Evolutionary conservation across 176 grass and related monocot species (phyloP).

Genomic region (Puya raimondii): DNA sequence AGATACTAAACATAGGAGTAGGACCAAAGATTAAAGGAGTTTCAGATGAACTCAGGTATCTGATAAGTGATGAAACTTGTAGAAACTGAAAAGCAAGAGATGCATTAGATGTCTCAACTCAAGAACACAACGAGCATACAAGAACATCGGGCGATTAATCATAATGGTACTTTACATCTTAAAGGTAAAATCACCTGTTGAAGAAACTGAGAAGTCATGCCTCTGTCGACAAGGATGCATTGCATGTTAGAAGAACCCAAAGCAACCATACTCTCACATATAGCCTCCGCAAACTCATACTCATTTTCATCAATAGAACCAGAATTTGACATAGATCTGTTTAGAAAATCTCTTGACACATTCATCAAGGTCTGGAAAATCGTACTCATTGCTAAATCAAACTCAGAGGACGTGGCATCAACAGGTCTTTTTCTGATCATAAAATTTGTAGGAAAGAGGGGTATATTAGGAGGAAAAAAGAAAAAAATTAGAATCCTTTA

Average conservation of each 20-base stretch:
- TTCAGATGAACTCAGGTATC: background rate
- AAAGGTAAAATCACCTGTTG: slow-evolving; percentile 58
- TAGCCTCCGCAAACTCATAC: slow-evolving; percentile 65
- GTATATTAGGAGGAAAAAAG: background rate
- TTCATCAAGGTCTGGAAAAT: slow-evolving; percentile 90
- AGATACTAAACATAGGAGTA: background rate
- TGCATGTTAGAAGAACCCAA: slow-evolving; percentile 97
- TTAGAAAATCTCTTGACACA: slow-evolving; percentile 73
- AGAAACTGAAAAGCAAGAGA: background rate
- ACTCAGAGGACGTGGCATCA: slow-evolving; percentile 68
- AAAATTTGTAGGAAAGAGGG: background rate
- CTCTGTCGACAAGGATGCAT: slow-evolving; percentile 70
- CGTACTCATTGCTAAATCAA: slow-evolving; percentile 72
- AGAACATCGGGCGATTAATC: background rate
- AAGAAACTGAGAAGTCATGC: slow-evolving; percentile 64
- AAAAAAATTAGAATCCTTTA: background rate
- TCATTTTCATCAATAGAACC: slow-evolving; percentile 70
- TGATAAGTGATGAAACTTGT: background rate
- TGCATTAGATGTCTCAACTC: background rate
- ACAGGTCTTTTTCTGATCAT: slow-evolving; percentile 68
- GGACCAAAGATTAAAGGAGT: too few species aligned
- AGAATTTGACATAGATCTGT: slow-evolving; percentile 49
- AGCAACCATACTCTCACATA: slow-evolving; percentile 89
- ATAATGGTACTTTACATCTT: background rate
- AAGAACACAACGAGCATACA: background rate